These are phyloP conservation scores for Bipolaris gigantea DNA, from an alignment of 2,329 filamentous ascomycete genomes.

Conservation along the genomic window DNA sequence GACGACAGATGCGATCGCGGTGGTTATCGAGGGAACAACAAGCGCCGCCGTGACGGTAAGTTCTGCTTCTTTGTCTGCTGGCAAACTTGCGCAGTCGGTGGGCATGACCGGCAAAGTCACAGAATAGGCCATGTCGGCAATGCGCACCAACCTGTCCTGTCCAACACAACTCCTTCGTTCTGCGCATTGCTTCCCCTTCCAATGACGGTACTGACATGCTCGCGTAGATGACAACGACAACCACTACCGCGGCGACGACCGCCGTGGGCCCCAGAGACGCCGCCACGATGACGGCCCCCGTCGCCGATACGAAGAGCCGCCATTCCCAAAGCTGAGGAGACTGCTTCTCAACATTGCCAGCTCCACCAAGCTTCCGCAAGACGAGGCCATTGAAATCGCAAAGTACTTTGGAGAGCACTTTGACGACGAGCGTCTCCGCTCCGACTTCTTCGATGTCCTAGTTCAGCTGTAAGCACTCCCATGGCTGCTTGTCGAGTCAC, in stretches of 20 bases:
- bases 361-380: constrained; percentile 41
- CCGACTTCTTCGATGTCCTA: constrained; percentile 71
- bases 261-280: constrained; percentile 37
- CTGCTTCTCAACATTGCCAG: constrained; percentile 44
- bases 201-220: constrained; percentile 9
- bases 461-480: constrained; percentile 65
- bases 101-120: neutral
- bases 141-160: neutral
- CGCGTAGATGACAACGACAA: constrained; percentile 34
- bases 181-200: neutral
- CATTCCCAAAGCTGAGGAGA: constrained; percentile 39
- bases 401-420: constrained; percentile 76
- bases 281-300: constrained; percentile 35
- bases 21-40: constrained; percentile 31
- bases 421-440: constrained; percentile 74
- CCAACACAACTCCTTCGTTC: neutral
- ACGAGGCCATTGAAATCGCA: constrained; percentile 44
- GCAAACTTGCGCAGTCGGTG: neutral
- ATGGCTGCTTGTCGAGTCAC: neutral
- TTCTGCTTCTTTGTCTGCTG: constrained; percentile 4
- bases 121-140: neutral
- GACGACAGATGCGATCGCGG: constrained; percentile 33
- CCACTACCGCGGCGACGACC: constrained; percentile 32
- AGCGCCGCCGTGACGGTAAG: constrained; percentile 41
- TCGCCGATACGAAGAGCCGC: constrained; percentile 42